Base-by-base conservation (phyloP, 1,139 yeast genomes). In the Pichia sp. region DNA sequence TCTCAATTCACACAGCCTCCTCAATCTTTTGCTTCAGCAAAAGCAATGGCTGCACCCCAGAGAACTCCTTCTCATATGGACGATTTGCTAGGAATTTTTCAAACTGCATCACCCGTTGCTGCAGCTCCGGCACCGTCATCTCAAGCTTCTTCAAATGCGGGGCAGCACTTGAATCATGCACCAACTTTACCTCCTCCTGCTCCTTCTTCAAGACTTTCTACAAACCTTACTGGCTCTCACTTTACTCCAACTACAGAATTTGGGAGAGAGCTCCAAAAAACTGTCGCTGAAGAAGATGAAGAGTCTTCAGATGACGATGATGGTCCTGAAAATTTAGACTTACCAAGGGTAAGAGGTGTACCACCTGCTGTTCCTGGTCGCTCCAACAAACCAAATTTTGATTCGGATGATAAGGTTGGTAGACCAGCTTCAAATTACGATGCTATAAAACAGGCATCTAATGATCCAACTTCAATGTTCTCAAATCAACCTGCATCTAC, bases 241-340 rank as follows among this genome's bases (percentile, higher is more conserved):
- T 55, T 52, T 44, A 75, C 75, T 48, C 93, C 95, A 12, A 76
- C 88, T 2, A 85, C 92, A 0, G 72, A 75, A 36, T 87, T 87
- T 73, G 95, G 95, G 29, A 91, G 83, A 51, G 75, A 71, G 45
- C 61, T 68, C 17, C 66, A 63, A 48, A 49, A 58, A 27, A 63
- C 62, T 46, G 61, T 55, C 29, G 48, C 36, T n/a, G 56, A 50
- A 14, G 47, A 50, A 7, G 52, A 41, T 10, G 57, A 70, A 60
- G 59, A 65, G 24, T 62, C 67, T 6, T 64, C 67, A 6, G 69
- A 67, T 51, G 70, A 67, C 48, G 72, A 68, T 20, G 71, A 68
- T n/a, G 69, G 68, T 6, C 70, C 70, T 6, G 71, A 67, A 44
- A 64, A 65, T 48, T 53, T 67, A 27, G 69, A 64, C 38, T 50